Evolutionary conservation across 2,329 filamentous ascomycete genomes (phyloP), one percentile per base, ranked within the genome.

Genomic region (Arthroderma sp.): DNA sequence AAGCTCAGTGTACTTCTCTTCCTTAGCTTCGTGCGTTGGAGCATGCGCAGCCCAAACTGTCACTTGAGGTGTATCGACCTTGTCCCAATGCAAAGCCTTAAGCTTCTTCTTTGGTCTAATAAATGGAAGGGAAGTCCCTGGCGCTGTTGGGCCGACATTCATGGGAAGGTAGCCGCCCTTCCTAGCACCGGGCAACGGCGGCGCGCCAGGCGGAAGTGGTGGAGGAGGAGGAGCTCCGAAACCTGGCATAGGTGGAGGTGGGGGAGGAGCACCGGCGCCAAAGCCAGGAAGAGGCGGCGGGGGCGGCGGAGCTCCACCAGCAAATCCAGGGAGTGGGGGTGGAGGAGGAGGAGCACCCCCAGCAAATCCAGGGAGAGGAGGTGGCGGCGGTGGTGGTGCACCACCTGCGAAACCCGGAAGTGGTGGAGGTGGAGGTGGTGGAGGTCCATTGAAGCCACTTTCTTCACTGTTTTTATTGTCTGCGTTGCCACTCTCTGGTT

Each of bases 1-100:
- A 48, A 98, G 75, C 58, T 96, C 91, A 34, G 83, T 79, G 60
- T 96, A 96, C 64, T 95, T 95, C 66, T 94, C 86, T 67, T 98
- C 91, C 59, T 88, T 86, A 49, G 83, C 84, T 60, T 93, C 82
- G 4, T 80, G 77, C n/a, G 86, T 93, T 4, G 86, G 83, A 29
- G 84, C 78, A 62, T 94, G 86, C 5, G 78, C 75, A 31, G 87
- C 88, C 89, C 89, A 96, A 55, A 95, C 85, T 44, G 89, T 95
- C 42, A 86, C 83, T 61, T 91, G 80, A 22, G 87, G 85, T 43
- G 84, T 77, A 65, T 98, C 91, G 44, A 98, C 86, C 71, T 96
- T 96, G 68, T 98, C 91, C 89, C 91, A 96, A 69, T 98, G 91
- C 54, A 98, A 74, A 48, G 89, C 89, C 78, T 98, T 98, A 65